These are phyloP conservation scores for Sphenostylis stenocarpa DNA, from an alignment of 306 rosid species.

Conservation along the genomic window DNA sequence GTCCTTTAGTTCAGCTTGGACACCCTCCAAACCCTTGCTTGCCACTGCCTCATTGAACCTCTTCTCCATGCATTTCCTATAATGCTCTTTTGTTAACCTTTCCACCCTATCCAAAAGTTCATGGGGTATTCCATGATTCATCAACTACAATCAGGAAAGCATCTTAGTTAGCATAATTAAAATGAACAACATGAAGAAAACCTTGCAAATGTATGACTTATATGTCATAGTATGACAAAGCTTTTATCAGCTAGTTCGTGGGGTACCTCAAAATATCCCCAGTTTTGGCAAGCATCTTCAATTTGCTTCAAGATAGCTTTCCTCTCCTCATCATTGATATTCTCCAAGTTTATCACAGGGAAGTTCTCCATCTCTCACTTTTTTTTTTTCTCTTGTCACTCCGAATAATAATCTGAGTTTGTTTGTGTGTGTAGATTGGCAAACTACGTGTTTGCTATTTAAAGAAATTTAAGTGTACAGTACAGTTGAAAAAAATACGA, in stretches of 20 bases:
- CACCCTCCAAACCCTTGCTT: conserved; percentile 55
- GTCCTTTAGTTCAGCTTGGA: conserved; percentile 48
- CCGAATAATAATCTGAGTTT: not conserved
- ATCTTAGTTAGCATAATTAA: not conserved
- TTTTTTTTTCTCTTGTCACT: not conserved
- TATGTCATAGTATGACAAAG: not conserved
- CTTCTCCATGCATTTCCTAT: conserved; percentile 66
- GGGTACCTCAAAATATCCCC: conserved; percentile 65
- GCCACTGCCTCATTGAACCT: conserved; percentile 60
- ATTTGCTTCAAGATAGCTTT: conserved; percentile 41
- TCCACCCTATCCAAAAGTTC: conserved; percentile 68
- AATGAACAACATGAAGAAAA: not conserved
- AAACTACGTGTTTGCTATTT: conserved; percentile 12
- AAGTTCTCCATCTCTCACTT: conserved; percentile 54
- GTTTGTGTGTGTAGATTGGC: not conserved
- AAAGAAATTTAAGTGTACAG: not conserved
- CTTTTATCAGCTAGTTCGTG: not conserved
- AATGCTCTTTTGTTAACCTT: conserved; percentile 66
- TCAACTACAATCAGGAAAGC: conserved; percentile 36
- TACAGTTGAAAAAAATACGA: not conserved
- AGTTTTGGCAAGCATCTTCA: conserved; percentile 46
- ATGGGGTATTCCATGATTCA: conserved; percentile 58
- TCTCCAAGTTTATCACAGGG: conserved; percentile 64
- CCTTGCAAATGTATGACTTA: not conserved
- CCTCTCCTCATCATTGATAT: conserved; percentile 60